Conservation (phyloP, 2,329 filamentous ascomycete genomes). For the Mariannaea sp. region DNA sequence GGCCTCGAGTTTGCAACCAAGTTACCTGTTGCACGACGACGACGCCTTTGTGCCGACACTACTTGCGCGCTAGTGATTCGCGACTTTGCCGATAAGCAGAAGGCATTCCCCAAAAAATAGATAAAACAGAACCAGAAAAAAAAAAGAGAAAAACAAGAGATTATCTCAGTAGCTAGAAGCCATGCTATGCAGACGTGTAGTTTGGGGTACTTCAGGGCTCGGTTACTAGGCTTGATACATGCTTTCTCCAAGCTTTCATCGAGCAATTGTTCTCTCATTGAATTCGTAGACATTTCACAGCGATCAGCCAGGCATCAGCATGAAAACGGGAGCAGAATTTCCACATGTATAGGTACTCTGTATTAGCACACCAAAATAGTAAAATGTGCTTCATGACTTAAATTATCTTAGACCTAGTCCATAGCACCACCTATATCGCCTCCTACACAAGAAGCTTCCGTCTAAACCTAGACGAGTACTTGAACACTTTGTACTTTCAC, state of each 20-base stretch:
- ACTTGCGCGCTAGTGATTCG: slow-evolving; percentile 81
- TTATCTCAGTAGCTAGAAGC: neutral
- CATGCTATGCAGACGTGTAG: neutral
- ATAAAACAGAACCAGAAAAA: too few relatives aligned
- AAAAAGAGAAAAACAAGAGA: slow-evolving; percentile 1
- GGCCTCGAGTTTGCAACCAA: slow-evolving; percentile 89
- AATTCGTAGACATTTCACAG: neutral
- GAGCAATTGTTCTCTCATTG: neutral
- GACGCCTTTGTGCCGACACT: slow-evolving; percentile 84
- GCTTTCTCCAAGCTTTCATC: neutral
- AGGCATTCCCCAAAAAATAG: slow-evolving; percentile 55
- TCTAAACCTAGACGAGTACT: slow-evolving; percentile 1
- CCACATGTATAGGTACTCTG: slow-evolving; percentile 15
- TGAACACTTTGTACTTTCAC: slow-evolving; percentile 12
- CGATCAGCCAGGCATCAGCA: neutral
- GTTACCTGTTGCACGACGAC: slow-evolving; percentile 73
- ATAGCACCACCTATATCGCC: slow-evolving; percentile 2
- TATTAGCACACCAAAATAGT: slow-evolving; percentile 1
- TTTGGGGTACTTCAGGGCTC: neutral
- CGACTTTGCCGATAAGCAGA: slow-evolving; percentile 71
- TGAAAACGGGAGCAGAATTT: neutral
- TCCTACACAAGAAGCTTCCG: slow-evolving; percentile 2
- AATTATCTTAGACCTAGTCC: neutral
- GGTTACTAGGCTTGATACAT: neutral
- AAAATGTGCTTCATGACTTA: slow-evolving; percentile 2